phyloP scores from a whole-genome alignment of 2,329 filamentous ascomycete genomes.

The Fusarium mangiferae region DNA sequence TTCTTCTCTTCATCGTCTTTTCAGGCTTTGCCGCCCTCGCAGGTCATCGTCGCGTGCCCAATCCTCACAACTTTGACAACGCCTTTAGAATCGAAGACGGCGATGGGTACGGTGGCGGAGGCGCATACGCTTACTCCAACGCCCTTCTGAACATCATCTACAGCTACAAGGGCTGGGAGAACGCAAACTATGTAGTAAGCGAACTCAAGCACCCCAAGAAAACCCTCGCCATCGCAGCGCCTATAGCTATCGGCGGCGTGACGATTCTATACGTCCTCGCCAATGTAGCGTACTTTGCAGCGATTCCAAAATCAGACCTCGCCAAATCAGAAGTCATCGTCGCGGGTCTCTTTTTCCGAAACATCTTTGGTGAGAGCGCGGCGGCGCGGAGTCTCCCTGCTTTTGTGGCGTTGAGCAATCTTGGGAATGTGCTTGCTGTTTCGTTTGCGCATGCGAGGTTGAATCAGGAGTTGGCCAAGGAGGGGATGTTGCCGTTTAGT shows the following conservation, averaged over 20 bases:
- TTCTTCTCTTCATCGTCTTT: constrained; percentile 70
- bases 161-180: constrained; percentile 72
- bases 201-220: constrained; percentile 66
- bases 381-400: constrained; percentile 60
- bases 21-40: constrained; percentile 67
- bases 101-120: constrained; percentile 58
- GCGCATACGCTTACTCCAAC: constrained; percentile 65
- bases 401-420: constrained; percentile 69
- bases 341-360: constrained; percentile 69
- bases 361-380: constrained; percentile 68
- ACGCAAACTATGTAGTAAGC: constrained; percentile 69
- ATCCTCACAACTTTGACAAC: constrained; percentile 67
- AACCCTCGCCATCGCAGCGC: constrained; percentile 66
- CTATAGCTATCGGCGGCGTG: constrained; percentile 66
- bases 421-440: constrained; percentile 71
- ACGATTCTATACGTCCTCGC: constrained; percentile 71
- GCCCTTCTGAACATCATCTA: constrained; percentile 69
- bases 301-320: constrained; percentile 67
- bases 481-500: constrained; percentile 73
- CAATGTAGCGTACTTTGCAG: constrained; percentile 73
- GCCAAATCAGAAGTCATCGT: constrained; percentile 69
- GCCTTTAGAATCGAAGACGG: constrained; percentile 60
- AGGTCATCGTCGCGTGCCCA: constrained; percentile 57
- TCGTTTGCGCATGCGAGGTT: constrained; percentile 68
- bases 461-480: constrained; percentile 75